Base-by-base conservation (phyloP, 148 eudicot species). In the Diospyros kaki region DNA sequence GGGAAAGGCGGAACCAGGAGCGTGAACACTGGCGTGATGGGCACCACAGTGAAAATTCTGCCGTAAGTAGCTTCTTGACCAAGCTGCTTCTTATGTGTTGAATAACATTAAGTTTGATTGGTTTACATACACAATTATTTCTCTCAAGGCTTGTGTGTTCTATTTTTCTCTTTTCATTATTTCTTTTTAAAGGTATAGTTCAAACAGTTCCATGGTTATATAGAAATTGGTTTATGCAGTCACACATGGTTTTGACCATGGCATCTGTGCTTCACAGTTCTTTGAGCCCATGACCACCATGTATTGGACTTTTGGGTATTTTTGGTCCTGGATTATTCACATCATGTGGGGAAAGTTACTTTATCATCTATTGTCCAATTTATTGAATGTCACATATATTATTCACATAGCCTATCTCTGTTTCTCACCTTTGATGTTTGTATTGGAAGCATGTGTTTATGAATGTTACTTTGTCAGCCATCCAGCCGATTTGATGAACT, bases 1-100 rank as follows among this genome's bases (percentile, higher is more conserved):
- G 97, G 84, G 97, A 95, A 77, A 92, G 88, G 82, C 82, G 93
- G 73, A 90, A 90, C 78, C 98, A 91, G 81, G 96, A 91, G 15
- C 90, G 90, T 61, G 95, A 90, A 65, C 77, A 76, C 64, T 81
- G 86, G 88, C 96, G 91, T 71, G 98, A 91, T 86, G 90, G 90
- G 54, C 94, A 90, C 53, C 88, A 63, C 71, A 85, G 72, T 75
- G 98, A 90, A 81, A 85, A 73, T 73, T 77, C 91, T 77, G 58
- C 82, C 78, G 99, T 95, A 72, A 84, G 91, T 74, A 42, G 9
- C 69, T 61, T 78, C 52, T 71, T 45, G 52, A 68, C 72, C 18
- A 68, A 53, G 28, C 28, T 28, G 28, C 40, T 69, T 45, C 7
- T 53, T 76, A 15, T 28, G 28, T 28, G 28, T 28, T 28, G 28